Base-by-base conservation (phyloP, 805 yeast species). In the Trichomonascus vanleenenianus region DNA sequence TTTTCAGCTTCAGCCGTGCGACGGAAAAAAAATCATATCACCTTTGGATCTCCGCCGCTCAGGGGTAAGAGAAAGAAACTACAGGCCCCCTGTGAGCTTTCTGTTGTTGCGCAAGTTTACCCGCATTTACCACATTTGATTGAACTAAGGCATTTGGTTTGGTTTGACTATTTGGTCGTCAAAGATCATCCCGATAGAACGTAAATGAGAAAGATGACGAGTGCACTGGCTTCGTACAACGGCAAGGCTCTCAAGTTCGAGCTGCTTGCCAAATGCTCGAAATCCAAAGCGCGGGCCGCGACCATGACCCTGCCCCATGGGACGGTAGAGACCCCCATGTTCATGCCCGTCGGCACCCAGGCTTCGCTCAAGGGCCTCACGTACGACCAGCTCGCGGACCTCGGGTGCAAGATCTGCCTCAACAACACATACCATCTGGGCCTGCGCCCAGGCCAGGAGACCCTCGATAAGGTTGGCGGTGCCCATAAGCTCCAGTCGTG, bases 281-380 rank as follows among this genome's bases (percentile, higher is more conserved):
- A 57, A 18, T 60, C 73, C 10, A 66, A 66, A 49, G 74, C 74
- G 14, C 60, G 74, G 9, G 74, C 73, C 3, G 61, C 72, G 32
- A 59, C 54, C 18, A 58, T 70, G 68, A 55, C 52, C 15, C 60
- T 69, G 37, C 73, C 73, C 10, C 74, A 70, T 51, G 73, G 73
- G 6, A 50, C 60, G 7, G 67, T 69, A 7, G 58, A 64, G 36
- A 66, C 74, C 2, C 74, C 74, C 2, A 71, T 69, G 59, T 70
- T 69, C 53, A 70, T 70, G 73, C 74, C 74, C 1, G 74, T 69
- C 2, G 73, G 72, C 39, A 68, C 73, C 18, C 74, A 70, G 57
- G 74, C 74, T 4, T 63, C 73, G 4, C 58, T 70, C 32, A 70
- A 70, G 51, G 74, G 74, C 9, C 54, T 70, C 35, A 70, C 73